Conservation (phyloP, 306 rosid species). For the Vigna unguiculata region DNA sequence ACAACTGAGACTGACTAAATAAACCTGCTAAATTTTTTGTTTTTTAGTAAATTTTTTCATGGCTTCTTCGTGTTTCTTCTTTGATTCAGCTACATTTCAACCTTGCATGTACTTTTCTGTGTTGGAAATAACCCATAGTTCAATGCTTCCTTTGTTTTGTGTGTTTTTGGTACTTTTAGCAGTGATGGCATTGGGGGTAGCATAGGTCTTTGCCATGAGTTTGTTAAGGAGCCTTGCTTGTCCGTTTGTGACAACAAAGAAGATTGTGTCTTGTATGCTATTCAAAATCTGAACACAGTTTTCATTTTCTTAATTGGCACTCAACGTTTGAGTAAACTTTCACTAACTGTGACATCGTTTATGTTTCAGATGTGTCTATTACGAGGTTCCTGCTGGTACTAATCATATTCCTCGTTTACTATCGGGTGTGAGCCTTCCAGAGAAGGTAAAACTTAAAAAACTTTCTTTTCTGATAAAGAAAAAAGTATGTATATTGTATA, state of each 20-base stretch:
- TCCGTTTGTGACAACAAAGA: slow-evolving; percentile 9
- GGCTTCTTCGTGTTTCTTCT: neutral
- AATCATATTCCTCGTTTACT: slow-evolving; percentile 44
- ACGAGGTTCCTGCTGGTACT: slow-evolving; percentile 40
- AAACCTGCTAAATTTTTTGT: too few relatives aligned
- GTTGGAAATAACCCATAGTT: neutral
- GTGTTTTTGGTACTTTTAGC: neutral
- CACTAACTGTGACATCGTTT: neutral
- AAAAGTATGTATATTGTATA: neutral
- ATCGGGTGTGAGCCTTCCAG: slow-evolving; percentile 41
- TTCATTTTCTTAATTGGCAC: neutral
- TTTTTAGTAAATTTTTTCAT: neutral
- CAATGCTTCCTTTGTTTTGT: neutral
- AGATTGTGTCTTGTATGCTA: slow-evolving; percentile 51
- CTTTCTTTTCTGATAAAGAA: too few relatives aligned
- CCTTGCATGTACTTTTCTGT: neutral
- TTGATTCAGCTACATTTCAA: neutral
- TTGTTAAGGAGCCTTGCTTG: neutral
- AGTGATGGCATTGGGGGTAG: slow-evolving; percentile 55
- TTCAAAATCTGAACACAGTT: too few relatives aligned
- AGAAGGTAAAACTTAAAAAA: slow-evolving; percentile 40
- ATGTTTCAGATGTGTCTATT: slow-evolving; percentile 50
- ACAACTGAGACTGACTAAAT: too few relatives aligned
- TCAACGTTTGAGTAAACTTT: neutral
- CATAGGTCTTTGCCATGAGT: slow-evolving; percentile 19